These are phyloP conservation scores for Lomentospora prolificans DNA, from an alignment of 2,329 filamentous ascomycete genomes.

Conservation along the genomic window DNA sequence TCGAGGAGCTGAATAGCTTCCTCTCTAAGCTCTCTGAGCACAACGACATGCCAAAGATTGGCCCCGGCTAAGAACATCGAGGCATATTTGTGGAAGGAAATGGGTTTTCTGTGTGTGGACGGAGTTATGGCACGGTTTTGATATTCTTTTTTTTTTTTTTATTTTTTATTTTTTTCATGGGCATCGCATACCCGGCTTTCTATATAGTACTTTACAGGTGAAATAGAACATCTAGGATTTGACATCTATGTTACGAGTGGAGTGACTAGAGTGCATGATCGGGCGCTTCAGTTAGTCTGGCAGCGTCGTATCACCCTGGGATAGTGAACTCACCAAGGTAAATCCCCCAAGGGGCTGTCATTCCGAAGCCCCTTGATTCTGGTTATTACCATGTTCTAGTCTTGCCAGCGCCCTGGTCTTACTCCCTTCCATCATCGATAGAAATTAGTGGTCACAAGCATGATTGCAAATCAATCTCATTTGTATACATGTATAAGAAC, in stretches of 20 bases:
- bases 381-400: too few species aligned
- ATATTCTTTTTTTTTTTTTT: too few species aligned
- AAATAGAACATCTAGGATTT: not conserved
- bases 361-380: too few species aligned
- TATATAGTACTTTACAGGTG: not conserved
- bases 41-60: constrained; percentile 82
- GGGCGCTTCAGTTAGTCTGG: too few species aligned
- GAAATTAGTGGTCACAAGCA: not conserved
- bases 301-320: too few species aligned
- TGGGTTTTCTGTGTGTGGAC: not conserved
- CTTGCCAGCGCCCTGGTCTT: too few species aligned
- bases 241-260: too few species aligned
- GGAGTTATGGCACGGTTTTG: constrained; percentile 2
- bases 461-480: not conserved
- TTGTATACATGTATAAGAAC: not conserved
- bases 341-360: too few species aligned
- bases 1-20: constrained; percentile 92
- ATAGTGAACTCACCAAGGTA: too few species aligned
- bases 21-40: constrained; percentile 88
- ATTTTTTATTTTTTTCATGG: too few species aligned
- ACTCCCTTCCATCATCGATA: not conserved
- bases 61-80: constrained; percentile 37
- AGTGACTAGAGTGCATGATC: too few species aligned
- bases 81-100: not conserved
- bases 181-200: not conserved